Base-by-base conservation (phyloP, 495 filamentous ascomycete genomes). In the Xylaria venustula region DNA sequence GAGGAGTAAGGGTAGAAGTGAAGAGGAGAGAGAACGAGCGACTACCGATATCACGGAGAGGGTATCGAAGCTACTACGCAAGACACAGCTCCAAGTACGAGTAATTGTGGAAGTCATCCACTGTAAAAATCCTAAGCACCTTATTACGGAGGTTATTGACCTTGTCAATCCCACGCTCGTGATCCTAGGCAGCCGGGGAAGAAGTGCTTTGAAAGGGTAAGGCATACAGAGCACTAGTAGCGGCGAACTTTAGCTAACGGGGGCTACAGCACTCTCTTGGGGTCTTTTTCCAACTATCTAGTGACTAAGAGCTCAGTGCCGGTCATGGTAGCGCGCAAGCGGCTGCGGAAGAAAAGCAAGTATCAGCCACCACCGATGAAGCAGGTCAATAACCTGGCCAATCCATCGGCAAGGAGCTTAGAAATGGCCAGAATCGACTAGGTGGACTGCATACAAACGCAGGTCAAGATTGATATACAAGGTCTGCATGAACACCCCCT, bases 231-330 rank as follows among this genome's bases (percentile, higher is more conserved):
- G 15, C 8, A 23, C 8, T 25, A 26, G 25, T 14, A 44, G 42
- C 7, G 17, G 15, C 36, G 37, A 5, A 25, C n/a, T 36, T 15
- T 40, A 48, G 50, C 58, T 61, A 54, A 61, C n/a, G 15, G n/a
- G 51, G 54, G 7, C 2, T 6, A 47, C 37, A 71, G 69, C 36
- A 71, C 69, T 17, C 67, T 98, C 30, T 83, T 98, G 17, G 94
- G 94, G 17, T 97, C 92, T 2, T 98, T 98, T 73, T 93, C 90
- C 55, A 97, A 97, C 70, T 98, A 98, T 70, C 82, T 98, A 11
- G 91, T 98, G 25, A 93, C 90, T 44, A 97, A 97, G 75, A 93
- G 89, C 52, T 95, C 90, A 7, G 92, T 96, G n/a, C 94, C 94
- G 0, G 92, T 95, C 26, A 95, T 96, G 92, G 90, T 95, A 19